A percentile compares a stretch with the other conserved stretches of the same genome.
Conservation (phyloP, 108 stramenopile species). For the Nitzschia inconspicua region DNA sequence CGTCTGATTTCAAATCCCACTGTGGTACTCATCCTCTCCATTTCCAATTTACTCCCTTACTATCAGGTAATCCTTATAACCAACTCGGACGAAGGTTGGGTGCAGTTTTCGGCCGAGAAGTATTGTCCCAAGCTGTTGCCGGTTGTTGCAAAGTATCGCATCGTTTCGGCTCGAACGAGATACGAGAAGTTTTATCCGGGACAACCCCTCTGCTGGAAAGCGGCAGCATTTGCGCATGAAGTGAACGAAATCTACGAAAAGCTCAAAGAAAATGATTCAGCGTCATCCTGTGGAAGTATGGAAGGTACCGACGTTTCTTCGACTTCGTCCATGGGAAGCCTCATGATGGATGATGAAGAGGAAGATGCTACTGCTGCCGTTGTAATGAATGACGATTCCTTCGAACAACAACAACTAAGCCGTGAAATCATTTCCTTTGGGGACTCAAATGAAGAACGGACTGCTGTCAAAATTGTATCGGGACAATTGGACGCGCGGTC, state of each 20-base stretch:
- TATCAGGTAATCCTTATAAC: conserved; percentile 84
- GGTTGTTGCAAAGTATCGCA: conserved; percentile 59
- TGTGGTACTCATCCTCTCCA: not conserved
- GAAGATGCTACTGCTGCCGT: not conserved
- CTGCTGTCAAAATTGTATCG: conserved; percentile 83
- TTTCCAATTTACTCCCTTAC: not conserved
- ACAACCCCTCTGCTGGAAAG: conserved; percentile 91
- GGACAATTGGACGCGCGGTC: conserved; percentile 66
- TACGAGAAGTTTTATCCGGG: conserved; percentile 88
- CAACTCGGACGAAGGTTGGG: conserved; percentile 92
- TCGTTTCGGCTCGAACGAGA: conserved; percentile 80
- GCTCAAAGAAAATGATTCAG: conserved; percentile 42
- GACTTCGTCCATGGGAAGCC: conserved; percentile 16
- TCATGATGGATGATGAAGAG: not conserved
- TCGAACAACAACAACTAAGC: conserved; percentile 14
- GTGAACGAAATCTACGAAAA: conserved; percentile 76
- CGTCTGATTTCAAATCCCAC: conserved; percentile 12
- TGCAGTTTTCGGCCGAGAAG: conserved; percentile 77
- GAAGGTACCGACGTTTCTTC: conserved; percentile 63
- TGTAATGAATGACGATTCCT: not conserved
- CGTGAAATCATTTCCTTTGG: conserved; percentile 85
- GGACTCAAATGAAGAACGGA: conserved; percentile 84
- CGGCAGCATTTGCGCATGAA: conserved; percentile 92
- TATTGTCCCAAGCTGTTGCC: conserved; percentile 75
- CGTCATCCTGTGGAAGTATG: conserved; percentile 48